Evolutionary conservation across 2,329 filamentous ascomycete species (phyloP).

Genomic region (Ophiocordyceps unilateralis): DNA sequence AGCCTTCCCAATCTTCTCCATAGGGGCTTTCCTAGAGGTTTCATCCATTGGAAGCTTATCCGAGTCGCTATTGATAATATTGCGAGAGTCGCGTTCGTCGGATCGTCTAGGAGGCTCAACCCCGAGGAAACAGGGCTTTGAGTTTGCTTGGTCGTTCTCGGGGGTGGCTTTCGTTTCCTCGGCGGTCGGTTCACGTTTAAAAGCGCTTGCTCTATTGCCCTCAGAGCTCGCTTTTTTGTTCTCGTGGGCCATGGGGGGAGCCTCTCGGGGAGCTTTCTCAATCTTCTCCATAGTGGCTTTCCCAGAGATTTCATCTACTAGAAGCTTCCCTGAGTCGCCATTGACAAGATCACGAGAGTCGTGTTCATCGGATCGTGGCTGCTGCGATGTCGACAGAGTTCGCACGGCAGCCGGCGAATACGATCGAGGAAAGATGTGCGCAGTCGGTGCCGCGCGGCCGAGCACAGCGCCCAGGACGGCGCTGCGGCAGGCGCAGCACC

Average conservation of each 20-base stretch:
- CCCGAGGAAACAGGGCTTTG: constrained; percentile 73
- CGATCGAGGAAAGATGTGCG: constrained; percentile 8
- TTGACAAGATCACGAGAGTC: not conserved
- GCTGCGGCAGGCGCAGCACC: constrained; percentile 14
- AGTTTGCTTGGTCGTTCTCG: constrained; percentile 16
- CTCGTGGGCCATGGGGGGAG: not conserved
- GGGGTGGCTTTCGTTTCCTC: constrained; percentile 3
- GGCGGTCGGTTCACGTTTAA: too few relatives aligned
- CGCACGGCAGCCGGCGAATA: constrained; percentile 5
- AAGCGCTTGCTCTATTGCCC: too few relatives aligned
- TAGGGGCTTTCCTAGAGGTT: too few relatives aligned
- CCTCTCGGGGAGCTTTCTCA: too few relatives aligned
- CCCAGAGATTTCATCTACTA: not conserved
- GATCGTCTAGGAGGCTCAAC: constrained; percentile 36
- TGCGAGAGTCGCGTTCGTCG: not conserved
- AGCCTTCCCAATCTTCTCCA: too few relatives aligned
- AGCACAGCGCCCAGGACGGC: constrained; percentile 13
- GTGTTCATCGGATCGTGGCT: constrained; percentile 5
- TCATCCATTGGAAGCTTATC: too few relatives aligned
- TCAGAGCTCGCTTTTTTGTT: not conserved
- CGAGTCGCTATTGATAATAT: not conserved
- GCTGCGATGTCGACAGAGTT: not conserved
- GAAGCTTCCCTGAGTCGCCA: not conserved
- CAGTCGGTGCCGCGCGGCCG: constrained; percentile 6
- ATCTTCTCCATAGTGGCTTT: too few relatives aligned